Evolutionary conservation across 768 basidiomycete genomes (phyloP), one percentile per base, ranked within the genome.

Genomic region (Mycena maculata): DNA sequence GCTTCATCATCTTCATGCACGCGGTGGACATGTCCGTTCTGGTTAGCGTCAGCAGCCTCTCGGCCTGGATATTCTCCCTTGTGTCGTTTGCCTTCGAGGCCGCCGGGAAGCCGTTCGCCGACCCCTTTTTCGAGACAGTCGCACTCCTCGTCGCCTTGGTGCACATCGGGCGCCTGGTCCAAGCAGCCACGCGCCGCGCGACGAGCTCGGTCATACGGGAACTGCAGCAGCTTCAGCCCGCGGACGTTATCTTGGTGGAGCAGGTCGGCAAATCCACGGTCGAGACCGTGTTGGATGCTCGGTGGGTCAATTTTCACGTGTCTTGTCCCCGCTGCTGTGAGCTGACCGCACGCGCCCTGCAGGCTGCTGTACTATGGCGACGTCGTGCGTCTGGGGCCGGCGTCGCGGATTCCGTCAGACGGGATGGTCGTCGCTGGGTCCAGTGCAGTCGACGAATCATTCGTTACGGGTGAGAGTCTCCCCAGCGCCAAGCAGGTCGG

Each of bases 81-180:
- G 76, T 82, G 41, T 76, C 80, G 6, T 84, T 78, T 69, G 78
- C 76, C 20, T 80, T 73, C 64, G 58, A 74, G 59, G 77, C 75
- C 56, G 63, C 70, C 10, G 79, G 77, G 1, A 73, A 71, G n/a
- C 76, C 76, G 11, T 75, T 78, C 48, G 67, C 76, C 9, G 70
- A 71, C 10, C 73, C 77, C 0, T 84, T 82, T 74, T 84, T 84
- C 70, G 83, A 84, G 73, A 84, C 83, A 10, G 78, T 76, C 44
- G 74, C 82, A 4, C 77, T 84, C 22, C 78, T 84, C 31, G 73
- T 83, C 64, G 81, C 81, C 0, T 74, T 84, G 52, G 82, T 84
- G 72, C 76, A 78, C 72, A 67, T 83, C 49, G 82, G 82, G 8
- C 78, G 79, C 18, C 73, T 81, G 25, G 75, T 82, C 30, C 78